phyloP scores from a whole-genome alignment of 768 basidiomycete species.

The Termitomyces sp. region DNA sequence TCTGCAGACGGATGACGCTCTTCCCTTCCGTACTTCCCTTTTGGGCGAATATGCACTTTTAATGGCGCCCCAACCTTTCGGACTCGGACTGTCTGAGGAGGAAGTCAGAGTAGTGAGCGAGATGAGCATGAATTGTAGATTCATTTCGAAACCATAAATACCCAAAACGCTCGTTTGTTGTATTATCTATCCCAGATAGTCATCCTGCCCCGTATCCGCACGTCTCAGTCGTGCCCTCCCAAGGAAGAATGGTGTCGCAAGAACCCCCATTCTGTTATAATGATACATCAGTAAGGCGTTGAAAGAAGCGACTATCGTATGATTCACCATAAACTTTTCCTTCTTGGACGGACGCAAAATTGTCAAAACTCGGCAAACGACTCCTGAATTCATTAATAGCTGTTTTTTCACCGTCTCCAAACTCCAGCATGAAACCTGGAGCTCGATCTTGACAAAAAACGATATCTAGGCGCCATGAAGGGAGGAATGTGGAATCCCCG shows the following conservation, averaged over 20 bases:
- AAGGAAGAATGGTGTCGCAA: not conserved
- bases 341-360: not conserved
- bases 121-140: slow-evolving; percentile 51
- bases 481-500: not conserved
- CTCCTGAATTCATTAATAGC: not conserved
- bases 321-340: not conserved
- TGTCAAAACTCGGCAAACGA: not conserved
- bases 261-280: not conserved
- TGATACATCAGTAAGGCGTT: not conserved
- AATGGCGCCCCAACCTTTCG: slow-evolving; percentile 63
- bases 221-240: not conserved
- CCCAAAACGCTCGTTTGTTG: not conserved
- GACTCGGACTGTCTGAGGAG: slow-evolving; percentile 57
- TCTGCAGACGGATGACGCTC: slow-evolving; percentile 71
- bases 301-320: not conserved
- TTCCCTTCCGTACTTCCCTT: slow-evolving; percentile 72
- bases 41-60: slow-evolving; percentile 77
- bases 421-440: not conserved
- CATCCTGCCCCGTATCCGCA: not conserved
- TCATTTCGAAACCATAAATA: not conserved
- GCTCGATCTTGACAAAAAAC: not conserved
- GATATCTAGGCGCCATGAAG: not conserved
- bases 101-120: slow-evolving; percentile 52
- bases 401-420: not conserved
- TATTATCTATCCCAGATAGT: not conserved